These are phyloP conservation scores for Taphrina pruni DNA, from an alignment of 1,139 yeast genomes.

Conservation along the genomic window DNA sequence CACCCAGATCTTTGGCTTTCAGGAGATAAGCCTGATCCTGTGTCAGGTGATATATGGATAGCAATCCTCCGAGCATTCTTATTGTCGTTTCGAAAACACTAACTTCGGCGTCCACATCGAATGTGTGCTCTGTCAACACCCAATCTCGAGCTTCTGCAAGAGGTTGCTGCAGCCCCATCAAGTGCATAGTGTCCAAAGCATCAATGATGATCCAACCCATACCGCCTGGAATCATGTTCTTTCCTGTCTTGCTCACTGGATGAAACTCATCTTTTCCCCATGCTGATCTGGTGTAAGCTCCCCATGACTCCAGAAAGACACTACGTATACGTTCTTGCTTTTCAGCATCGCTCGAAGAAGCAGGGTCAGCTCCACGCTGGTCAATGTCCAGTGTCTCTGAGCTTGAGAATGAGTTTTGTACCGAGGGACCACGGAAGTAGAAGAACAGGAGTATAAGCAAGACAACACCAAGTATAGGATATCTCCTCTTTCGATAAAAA, in stretches of 20 bases:
- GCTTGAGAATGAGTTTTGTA: not conserved
- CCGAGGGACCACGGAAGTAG: slow-evolving; percentile 7
- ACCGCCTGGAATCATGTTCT: slow-evolving; percentile 74
- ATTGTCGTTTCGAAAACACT: slow-evolving; percentile 92
- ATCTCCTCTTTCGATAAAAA: slow-evolving; percentile 19
- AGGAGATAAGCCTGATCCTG: slow-evolving; percentile 71
- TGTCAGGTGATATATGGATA: slow-evolving; percentile 79
- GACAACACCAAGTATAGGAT: slow-evolving; percentile 15
- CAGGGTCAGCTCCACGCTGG: not conserved
- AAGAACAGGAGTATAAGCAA: slow-evolving; percentile 14
- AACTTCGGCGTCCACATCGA: slow-evolving; percentile 73
- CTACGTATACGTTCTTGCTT: slow-evolving; percentile 21
- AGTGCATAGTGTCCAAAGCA: slow-evolving; percentile 77
- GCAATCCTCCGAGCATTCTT: slow-evolving; percentile 88
- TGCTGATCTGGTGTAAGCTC: slow-evolving; percentile 73
- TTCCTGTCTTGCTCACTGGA: slow-evolving; percentile 67
- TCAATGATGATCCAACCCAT: slow-evolving; percentile 96
- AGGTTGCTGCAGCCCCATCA: slow-evolving; percentile 78
- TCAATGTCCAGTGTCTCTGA: not conserved
- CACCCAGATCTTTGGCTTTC: slow-evolving; percentile 76
- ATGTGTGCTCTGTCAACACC: slow-evolving; percentile 67
- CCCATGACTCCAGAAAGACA: slow-evolving; percentile 74
- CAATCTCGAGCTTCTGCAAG: slow-evolving; percentile 70
- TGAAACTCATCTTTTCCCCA: slow-evolving; percentile 81
- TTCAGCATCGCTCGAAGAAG: not conserved